A percentile compares a stretch with the other conserved stretches of the same genome.
Evolutionary conservation across 1,284 basidiomycete genomes (phyloP).

Genomic region (Trametes versicolor): DNA sequence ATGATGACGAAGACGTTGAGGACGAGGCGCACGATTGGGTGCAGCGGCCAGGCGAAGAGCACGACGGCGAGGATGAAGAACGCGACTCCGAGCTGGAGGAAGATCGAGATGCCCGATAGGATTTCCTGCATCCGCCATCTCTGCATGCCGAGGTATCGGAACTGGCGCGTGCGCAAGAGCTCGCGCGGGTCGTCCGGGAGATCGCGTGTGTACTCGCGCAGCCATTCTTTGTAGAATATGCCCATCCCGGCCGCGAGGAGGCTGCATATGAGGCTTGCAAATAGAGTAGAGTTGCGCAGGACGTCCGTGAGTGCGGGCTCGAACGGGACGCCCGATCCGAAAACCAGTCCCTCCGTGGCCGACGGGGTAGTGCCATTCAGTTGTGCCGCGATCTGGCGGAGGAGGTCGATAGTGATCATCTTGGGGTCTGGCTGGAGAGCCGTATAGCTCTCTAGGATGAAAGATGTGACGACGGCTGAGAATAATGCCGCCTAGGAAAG

Average conservation of each 20-base stretch:
- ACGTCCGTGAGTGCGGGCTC: constrained; percentile 12
- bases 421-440: constrained; percentile 4
- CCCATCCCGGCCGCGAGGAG: constrained; percentile 25
- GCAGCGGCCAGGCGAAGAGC: constrained; percentile 16
- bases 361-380: neutral
- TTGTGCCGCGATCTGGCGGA: constrained; percentile 9
- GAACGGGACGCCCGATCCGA: neutral
- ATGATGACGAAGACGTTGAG: constrained; percentile 13
- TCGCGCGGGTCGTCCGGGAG: constrained; percentile 11
- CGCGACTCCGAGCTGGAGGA: constrained; percentile 25
- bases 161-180: constrained; percentile 14
- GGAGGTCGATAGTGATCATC: constrained; percentile 1
- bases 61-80: constrained; percentile 23
- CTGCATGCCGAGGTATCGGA: constrained; percentile 11
- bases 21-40: constrained; percentile 12
- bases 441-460: constrained; percentile 4
- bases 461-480: constrained; percentile 6
- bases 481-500: constrained; percentile 4
- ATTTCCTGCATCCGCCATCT: constrained; percentile 15
- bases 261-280: constrained; percentile 23
- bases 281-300: constrained; percentile 14
- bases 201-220: constrained; percentile 21
- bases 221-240: constrained; percentile 25
- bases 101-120: constrained; percentile 22
- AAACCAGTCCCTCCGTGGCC: neutral